phyloP scores from a whole-genome alignment of 192 early-diverging fungal species.

The Cetraspora pellucida region DNA sequence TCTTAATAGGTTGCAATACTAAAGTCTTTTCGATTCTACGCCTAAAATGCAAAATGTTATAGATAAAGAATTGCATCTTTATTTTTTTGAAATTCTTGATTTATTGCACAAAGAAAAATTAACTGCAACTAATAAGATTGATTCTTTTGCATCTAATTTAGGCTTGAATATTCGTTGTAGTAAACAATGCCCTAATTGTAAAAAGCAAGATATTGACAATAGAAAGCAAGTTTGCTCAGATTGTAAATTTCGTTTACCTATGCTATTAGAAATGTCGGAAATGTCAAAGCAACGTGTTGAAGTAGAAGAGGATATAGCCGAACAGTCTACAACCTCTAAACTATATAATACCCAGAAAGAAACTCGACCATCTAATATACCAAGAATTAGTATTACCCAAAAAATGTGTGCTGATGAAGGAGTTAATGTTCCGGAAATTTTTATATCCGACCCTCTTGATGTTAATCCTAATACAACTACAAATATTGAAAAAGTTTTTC shows the following conservation, averaged over 20 bases:
- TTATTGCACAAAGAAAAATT: slow-evolving; percentile 24
- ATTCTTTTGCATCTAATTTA: neutral
- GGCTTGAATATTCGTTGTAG: neutral
- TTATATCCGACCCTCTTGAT: too few species aligned
- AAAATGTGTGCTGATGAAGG: neutral
- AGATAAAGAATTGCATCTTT: slow-evolving; percentile 21
- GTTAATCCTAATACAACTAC: slow-evolving; percentile 18
- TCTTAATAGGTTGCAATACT: slow-evolving; percentile 25
- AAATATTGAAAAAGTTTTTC: slow-evolving; percentile 26
- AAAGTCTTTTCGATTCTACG: slow-evolving; percentile 17
- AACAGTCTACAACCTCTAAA: slow-evolving; percentile 11
- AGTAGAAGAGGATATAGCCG: neutral
- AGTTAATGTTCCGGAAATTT: slow-evolving; percentile 9
- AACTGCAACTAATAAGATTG: slow-evolving; percentile 19
- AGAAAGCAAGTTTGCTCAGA: too few species aligned
- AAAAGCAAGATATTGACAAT: slow-evolving; percentile 21
- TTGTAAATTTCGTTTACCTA: neutral
- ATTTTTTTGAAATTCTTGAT: slow-evolving; percentile 19
- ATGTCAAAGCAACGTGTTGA: neutral
- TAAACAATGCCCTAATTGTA: slow-evolving; percentile 10
- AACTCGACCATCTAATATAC: neutral
- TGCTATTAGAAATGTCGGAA: slow-evolving; percentile 12
- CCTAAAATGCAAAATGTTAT: slow-evolving; percentile 6
- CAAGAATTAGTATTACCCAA: slow-evolving; percentile 19
- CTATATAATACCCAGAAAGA: neutral